phyloP scores from a whole-genome alignment of 345 rosid genomes.

The Alliaria petiolata region DNA sequence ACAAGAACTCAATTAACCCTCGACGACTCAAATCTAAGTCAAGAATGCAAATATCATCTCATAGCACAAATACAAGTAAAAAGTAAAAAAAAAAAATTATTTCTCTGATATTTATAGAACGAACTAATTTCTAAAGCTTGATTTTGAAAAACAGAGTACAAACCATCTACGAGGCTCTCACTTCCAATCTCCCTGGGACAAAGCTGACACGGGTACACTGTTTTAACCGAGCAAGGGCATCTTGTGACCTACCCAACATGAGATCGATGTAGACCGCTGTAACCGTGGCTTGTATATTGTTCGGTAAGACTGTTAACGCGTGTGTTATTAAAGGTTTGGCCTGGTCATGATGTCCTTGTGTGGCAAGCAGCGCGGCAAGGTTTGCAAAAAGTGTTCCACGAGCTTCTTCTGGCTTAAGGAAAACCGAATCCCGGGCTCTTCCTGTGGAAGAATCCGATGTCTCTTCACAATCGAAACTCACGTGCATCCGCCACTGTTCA shows the following conservation, averaged over 20 bases:
- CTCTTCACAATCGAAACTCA: conserved; percentile 63
- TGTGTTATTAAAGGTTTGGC: conserved; percentile 57
- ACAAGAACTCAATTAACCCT: conserved; percentile 9
- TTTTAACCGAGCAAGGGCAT: conserved; percentile 77
- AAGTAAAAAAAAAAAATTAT: not conserved
- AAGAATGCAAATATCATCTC: conserved; percentile 11
- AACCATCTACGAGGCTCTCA: conserved; percentile 27
- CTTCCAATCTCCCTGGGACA: conserved; percentile 41
- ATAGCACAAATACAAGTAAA: not conserved
- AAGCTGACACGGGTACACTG: conserved; percentile 66
- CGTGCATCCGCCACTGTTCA: conserved; percentile 54
- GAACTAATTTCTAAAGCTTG: conserved; percentile 19
- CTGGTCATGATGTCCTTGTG: conserved; percentile 67
- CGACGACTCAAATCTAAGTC: conserved; percentile 14
- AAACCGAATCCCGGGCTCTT: conserved; percentile 30
- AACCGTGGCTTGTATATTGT: conserved; percentile 63
- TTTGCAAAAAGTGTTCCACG: conserved; percentile 74
- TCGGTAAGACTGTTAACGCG: conserved; percentile 58
- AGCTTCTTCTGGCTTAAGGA: conserved; percentile 87
- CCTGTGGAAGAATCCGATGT: conserved; percentile 32
- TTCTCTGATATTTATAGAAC: conserved; percentile 22
- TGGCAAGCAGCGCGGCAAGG: conserved; percentile 62
- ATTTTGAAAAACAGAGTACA: conserved; percentile 6
- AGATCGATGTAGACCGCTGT: conserved; percentile 80
- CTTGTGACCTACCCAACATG: conserved; percentile 66